Evolutionary conservation across 331 rosid genomes (phyloP).

Genomic region (Dryas integrifolia): DNA sequence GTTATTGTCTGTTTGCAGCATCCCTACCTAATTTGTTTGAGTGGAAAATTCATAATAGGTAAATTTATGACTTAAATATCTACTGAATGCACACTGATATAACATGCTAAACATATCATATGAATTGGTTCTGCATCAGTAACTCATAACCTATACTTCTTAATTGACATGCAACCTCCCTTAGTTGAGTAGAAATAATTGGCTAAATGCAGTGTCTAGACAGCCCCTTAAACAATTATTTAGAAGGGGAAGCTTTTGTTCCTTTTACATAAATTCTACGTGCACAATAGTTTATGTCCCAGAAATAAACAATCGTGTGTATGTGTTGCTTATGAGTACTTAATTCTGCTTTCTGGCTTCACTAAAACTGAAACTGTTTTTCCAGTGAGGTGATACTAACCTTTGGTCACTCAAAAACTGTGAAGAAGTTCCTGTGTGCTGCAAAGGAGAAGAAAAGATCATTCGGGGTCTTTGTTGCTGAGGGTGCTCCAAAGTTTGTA

Average conservation of each 20-base stretch:
- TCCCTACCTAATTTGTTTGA: background rate
- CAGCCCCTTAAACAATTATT: background rate
- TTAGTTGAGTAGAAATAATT: background rate
- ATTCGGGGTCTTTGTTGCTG: constrained; percentile 11
- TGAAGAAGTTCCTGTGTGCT: constrained; percentile 20
- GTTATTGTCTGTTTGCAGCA: background rate
- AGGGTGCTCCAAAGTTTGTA: constrained; percentile 25
- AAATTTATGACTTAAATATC: background rate
- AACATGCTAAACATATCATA: too few species aligned
- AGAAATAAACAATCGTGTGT: background rate
- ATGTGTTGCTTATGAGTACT: background rate
- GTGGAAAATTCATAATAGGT: background rate
- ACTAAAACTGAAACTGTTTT: background rate
- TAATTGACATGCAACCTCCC: background rate
- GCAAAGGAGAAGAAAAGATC: constrained; percentile 18
- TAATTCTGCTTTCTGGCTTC: background rate
- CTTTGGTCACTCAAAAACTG: constrained; percentile 15
- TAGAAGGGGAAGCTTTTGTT: background rate
- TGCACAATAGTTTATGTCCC: background rate
- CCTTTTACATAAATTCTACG: background rate
- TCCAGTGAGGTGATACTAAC: constrained; percentile 25
- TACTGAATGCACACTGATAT: background rate
- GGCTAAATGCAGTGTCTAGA: too few species aligned
- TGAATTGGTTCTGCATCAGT: background rate
- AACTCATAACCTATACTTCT: background rate